These are phyloP conservation scores for Carex kokanica DNA, from an alignment of 176 grass and related monocot species.

Conservation along the genomic window DNA sequence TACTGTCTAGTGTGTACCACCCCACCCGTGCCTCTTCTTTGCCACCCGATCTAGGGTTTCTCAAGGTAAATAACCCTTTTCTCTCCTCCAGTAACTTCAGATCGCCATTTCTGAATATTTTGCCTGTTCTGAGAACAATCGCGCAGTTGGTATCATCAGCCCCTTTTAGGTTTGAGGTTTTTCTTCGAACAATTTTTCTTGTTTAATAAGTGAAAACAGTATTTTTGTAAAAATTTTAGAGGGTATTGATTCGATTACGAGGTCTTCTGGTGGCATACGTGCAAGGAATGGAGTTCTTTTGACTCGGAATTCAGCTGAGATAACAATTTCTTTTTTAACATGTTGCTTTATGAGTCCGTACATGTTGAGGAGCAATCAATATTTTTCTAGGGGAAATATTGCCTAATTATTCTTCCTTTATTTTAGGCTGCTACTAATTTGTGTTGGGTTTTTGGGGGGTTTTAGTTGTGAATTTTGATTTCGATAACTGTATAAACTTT, in stretches of 20 bases:
- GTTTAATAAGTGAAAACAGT: not conserved
- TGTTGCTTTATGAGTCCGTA: not conserved
- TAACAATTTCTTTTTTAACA: not conserved
- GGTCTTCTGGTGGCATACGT: not conserved
- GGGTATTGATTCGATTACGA: not conserved
- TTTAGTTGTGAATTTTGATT: not conserved
- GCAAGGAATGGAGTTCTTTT: not conserved
- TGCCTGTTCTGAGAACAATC: not conserved
- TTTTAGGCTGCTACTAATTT: not conserved
- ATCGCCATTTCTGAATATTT: not conserved
- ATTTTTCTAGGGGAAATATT: not conserved
- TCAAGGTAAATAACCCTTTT: not conserved
- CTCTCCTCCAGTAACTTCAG: not conserved
- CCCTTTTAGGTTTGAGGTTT: not conserved
- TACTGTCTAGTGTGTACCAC: not conserved
- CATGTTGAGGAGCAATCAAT: not conserved
- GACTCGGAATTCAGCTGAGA: not conserved
- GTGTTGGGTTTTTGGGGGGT: not conserved
- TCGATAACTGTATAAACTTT: not conserved
- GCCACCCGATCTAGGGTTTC: conserved; percentile 24
- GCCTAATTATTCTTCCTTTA: not conserved
- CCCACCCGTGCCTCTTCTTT: not conserved
- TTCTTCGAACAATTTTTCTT: not conserved
- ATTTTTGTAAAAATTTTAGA: not conserved
- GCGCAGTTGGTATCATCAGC: not conserved